Percentiles rank a stretch among this genome's conserved stretches.
Evolutionary conservation across 176 grass and related monocot genomes (phyloP).

Genomic region (Metroxylon sagu): DNA sequence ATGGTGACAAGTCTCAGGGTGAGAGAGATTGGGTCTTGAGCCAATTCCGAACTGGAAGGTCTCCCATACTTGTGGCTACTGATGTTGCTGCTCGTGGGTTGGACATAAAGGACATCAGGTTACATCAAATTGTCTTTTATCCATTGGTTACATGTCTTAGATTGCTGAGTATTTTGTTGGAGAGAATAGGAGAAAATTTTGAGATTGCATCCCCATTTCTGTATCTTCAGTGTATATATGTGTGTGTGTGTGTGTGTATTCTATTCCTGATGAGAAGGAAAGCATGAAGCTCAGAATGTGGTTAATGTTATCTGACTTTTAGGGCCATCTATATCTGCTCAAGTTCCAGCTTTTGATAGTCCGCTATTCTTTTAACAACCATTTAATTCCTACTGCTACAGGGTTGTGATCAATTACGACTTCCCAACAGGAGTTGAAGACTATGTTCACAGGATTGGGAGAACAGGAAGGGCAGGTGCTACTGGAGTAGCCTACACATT

Average conservation of each 20-base stretch:
- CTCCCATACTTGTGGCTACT: slow-evolving; percentile 75
- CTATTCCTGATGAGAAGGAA: too few species aligned
- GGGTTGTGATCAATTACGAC: slow-evolving; percentile 66
- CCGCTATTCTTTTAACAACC: too few species aligned
- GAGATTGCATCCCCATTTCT: background rate
- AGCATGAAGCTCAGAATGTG: too few species aligned
- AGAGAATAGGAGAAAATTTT: slow-evolving; percentile 16
- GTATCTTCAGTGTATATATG: too few species aligned
- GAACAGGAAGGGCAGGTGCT: slow-evolving; percentile 82
- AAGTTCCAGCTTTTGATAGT: too few species aligned
- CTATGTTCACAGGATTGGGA: slow-evolving; percentile 97
- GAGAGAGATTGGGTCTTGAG: slow-evolving; percentile 89
- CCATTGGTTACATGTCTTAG: slow-evolving; percentile 3
- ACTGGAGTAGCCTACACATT: slow-evolving; percentile 81
- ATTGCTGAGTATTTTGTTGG: background rate
- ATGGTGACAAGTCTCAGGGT: slow-evolving; percentile 90
- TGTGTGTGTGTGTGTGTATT: too few species aligned
- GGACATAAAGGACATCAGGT: slow-evolving; percentile 89
- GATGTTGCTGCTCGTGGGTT: slow-evolving; percentile 92
- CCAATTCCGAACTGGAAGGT: slow-evolving; percentile 64
- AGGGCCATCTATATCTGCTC: too few species aligned
- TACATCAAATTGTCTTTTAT: background rate
- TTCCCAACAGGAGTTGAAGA: slow-evolving; percentile 82
- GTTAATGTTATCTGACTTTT: too few species aligned
- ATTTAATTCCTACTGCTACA: background rate